Evolutionary conservation across 148 eudicot species (phyloP).

Genomic region (Chenopodium formosanum): DNA sequence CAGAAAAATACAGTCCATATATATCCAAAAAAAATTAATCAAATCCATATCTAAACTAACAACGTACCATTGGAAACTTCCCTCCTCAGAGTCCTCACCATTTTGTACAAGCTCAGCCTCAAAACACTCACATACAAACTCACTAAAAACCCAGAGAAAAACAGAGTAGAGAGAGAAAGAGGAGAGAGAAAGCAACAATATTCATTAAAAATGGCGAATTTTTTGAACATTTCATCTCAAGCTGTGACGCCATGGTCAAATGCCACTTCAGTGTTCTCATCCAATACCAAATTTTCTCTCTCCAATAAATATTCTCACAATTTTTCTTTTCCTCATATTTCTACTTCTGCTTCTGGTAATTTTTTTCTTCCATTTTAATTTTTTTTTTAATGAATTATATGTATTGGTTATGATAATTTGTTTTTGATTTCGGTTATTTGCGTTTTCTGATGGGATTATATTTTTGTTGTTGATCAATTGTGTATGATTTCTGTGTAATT

Average conservation of each 20-base stretch:
- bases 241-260: constrained; percentile 30
- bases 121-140: background rate
- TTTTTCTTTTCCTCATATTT: background rate
- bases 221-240: constrained; percentile 16
- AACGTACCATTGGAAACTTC: background rate
- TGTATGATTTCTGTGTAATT: background rate
- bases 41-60: background rate
- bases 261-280: constrained; percentile 18
- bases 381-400: background rate
- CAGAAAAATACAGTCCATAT: background rate
- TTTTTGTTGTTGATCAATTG: background rate
- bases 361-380: background rate
- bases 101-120: constrained; percentile 5
- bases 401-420: background rate
- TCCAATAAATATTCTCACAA: background rate
- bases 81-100: background rate
- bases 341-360: constrained; percentile 22
- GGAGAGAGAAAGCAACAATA: background rate
- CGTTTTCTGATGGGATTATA: background rate
- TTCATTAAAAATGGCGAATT: constrained; percentile 23
- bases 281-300: constrained; percentile 16
- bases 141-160: background rate
- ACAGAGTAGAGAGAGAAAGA: background rate
- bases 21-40: background rate
- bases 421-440: background rate